These are phyloP conservation scores for Ceratobasidium sp. DNA, from an alignment of 1,284 basidiomycete genomes.

Conservation along the genomic window DNA sequence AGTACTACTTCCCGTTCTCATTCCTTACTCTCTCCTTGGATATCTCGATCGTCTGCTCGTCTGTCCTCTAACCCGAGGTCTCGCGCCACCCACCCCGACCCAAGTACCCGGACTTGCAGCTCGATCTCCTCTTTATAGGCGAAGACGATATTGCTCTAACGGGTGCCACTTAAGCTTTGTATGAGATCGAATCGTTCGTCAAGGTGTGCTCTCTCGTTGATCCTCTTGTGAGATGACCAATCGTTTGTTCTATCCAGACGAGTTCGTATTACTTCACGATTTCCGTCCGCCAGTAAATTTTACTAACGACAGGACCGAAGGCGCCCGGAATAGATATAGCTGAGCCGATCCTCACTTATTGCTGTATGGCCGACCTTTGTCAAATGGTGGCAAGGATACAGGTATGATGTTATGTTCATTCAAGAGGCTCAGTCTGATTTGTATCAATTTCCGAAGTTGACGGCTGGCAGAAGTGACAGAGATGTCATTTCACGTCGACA, in stretches of 20 bases:
- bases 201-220: conserved; percentile 55
- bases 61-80: conserved; percentile 77
- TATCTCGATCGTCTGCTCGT: conserved; percentile 85
- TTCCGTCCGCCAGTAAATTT: too few species aligned
- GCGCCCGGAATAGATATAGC: too few species aligned
- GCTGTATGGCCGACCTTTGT: too few species aligned
- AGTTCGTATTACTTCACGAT: conserved; percentile 92
- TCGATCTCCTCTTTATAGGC: conserved; percentile 82
- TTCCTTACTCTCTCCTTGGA: conserved; percentile 63
- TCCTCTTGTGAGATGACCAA: background rate
- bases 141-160: conserved; percentile 70
- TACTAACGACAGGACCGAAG: too few species aligned
- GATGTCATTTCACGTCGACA: too few species aligned
- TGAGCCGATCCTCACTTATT: too few species aligned
- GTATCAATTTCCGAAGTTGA: too few species aligned
- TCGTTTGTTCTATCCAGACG: conserved; percentile 77
- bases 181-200: conserved; percentile 77
- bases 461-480: too few species aligned
- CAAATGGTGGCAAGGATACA: too few species aligned
- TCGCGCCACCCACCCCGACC: conserved; percentile 85
- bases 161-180: conserved; percentile 78
- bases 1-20: conserved; percentile 37
- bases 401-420: too few species aligned
- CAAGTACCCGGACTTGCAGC: conserved; percentile 68
- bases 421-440: too few species aligned